These are phyloP conservation scores for Exophiala xenobiotica DNA, from an alignment of 2,329 filamentous ascomycete species.

Conservation along the genomic window DNA sequence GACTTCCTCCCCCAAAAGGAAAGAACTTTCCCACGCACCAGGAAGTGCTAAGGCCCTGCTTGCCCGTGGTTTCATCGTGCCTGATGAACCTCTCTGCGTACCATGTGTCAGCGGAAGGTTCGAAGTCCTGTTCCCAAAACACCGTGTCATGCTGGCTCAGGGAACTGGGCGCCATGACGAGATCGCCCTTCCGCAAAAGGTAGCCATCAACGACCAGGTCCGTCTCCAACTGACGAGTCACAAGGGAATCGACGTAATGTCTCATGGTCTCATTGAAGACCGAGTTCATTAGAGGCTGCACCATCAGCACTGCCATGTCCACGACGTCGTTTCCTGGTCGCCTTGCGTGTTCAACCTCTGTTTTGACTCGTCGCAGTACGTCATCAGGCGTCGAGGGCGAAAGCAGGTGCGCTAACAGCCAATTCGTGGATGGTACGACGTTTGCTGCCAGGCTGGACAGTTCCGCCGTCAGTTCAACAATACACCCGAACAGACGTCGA, in stretches of 20 bases:
- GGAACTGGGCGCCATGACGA: constrained; percentile 23
- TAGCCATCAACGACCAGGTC: constrained; percentile 21
- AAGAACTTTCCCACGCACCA: constrained; percentile 29
- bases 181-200: constrained; percentile 13
- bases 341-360: constrained; percentile 41
- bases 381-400: constrained; percentile 35
- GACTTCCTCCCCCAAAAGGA: constrained; percentile 38
- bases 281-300: constrained; percentile 43
- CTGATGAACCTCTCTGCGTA: constrained; percentile 27
- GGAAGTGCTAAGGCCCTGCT: constrained; percentile 16
- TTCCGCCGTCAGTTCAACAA: background rate
- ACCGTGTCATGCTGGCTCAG: constrained; percentile 22
- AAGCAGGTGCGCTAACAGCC: constrained; percentile 46
- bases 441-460: constrained; percentile 39
- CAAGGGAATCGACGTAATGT: constrained; percentile 38
- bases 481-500: too few species aligned
- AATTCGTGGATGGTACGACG: constrained; percentile 41
- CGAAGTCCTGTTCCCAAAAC: constrained; percentile 18
- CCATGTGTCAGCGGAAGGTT: constrained; percentile 20
- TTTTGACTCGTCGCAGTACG: constrained; percentile 41
- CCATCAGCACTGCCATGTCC: constrained; percentile 39
- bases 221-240: constrained; percentile 16
- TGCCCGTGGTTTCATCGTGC: constrained; percentile 13
- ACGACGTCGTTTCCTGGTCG: constrained; percentile 38
- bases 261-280: constrained; percentile 45